Evolutionary conservation across 805 yeast genomes (phyloP), one percentile per base, ranked within the genome.

Genomic region (Yamadazyma insecticola): DNA sequence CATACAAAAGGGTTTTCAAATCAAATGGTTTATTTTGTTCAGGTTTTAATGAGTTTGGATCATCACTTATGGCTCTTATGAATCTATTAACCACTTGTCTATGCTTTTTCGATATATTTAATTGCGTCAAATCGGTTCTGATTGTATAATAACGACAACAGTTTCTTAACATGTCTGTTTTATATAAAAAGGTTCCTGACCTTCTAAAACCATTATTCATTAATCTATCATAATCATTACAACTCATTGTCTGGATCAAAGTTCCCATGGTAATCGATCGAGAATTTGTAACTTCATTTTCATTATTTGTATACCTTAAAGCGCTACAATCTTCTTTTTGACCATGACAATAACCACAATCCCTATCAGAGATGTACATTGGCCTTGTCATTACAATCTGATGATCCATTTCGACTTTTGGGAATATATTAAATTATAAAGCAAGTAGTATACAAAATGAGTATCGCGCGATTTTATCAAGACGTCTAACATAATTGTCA

Each of bases 131-230:
- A 14, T 63, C 63, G 0, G 94, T 78, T 32, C 96, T 54, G 12
- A 88, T 84, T 0, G 96, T 81, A 51, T 76, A 85, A 53, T 78
- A 69, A 13, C 89, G 67, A 45, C 97, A 88, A 50, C 97, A 88
- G 24, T 76, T 75, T 23, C 88, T 55, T 18, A 81, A 48, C 39
- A 76, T 53, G 50, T 89, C 96, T 1, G 84, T 76, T 46, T 70
- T 63, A 33, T 71, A 83, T 6, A 81, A 39, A 41, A 75, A 82
- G 2, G 56, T 51, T 0, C 96, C 96, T 19, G 92, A 81, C 33
- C 97, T 62, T 51, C 95, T 72, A 48, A 73, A 87, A 2, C 95
- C 95, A 43, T 67, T 59, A 44, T 86, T 78, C 45, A 89, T 74
- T 41, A 84, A 50, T 13, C 44, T 48, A 47, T 84, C 89, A 47